Conservation (phyloP, 345 rosid genomes). For the Microcos paniculata region DNA sequence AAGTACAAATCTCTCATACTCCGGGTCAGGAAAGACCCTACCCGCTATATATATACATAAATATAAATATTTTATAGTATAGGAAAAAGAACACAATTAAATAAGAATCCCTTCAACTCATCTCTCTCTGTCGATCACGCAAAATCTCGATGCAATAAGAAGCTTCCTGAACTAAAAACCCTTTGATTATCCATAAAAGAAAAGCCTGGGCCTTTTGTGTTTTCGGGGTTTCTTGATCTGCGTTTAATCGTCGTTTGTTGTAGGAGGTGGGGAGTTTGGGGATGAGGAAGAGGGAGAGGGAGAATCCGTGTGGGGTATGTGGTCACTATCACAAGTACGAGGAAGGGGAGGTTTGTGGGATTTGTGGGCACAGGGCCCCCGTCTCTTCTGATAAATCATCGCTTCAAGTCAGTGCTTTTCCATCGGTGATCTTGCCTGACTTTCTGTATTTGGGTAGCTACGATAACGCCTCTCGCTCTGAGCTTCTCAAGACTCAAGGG, state of each 20-base stretch:
- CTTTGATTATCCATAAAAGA: neutral
- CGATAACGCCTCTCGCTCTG: constrained; percentile 98
- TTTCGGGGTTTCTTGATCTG: neutral
- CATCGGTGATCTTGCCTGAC: constrained; percentile 88
- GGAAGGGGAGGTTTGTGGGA: constrained; percentile 94
- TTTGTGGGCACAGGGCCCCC: constrained; percentile 86
- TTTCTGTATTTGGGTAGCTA: constrained; percentile 93
- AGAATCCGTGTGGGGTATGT: constrained; percentile 94
- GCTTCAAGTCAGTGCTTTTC: constrained; percentile 77
- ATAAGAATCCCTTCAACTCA: neutral
- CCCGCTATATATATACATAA: too few relatives aligned
- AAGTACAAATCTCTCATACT: neutral
- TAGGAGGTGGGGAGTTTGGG: neutral
- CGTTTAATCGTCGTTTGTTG: neutral
- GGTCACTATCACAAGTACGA: constrained; percentile 99
- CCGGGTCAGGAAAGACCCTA: neutral
- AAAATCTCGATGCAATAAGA: constrained; percentile 14
- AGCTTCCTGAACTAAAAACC: neutral
- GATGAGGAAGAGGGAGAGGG: constrained; percentile 99
- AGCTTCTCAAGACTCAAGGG: constrained; percentile 86
- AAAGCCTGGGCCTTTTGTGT: neutral
- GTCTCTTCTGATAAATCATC: constrained; percentile 43
- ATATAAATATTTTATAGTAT: neutral
- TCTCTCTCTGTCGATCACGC: neutral
- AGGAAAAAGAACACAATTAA: neutral